phyloP scores from a whole-genome alignment of 1,139 yeast genomes.

The Yamadazyma buinensis region DNA sequence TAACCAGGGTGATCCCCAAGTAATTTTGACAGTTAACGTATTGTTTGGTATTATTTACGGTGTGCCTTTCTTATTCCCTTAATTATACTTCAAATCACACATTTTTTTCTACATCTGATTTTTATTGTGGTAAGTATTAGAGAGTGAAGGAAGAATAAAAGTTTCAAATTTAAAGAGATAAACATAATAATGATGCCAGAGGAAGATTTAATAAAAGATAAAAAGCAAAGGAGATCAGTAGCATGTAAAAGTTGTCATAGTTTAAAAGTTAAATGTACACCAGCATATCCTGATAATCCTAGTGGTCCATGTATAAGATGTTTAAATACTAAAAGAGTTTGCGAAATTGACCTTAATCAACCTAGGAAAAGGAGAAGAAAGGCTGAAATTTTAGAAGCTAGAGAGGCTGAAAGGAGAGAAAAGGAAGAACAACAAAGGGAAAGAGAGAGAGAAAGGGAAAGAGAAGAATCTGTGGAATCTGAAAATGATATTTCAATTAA shows the following conservation, averaged over 20 bases:
- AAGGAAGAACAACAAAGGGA: not conserved
- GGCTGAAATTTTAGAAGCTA: conserved; percentile 23
- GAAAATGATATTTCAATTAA: not conserved
- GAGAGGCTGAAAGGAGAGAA: conserved; percentile 10
- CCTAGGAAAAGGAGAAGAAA: conserved; percentile 51
- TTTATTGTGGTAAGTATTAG: no score
- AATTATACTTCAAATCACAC: no score
- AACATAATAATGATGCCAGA: no score
- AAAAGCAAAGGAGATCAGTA: conserved; percentile 26
- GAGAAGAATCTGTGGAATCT: not conserved
- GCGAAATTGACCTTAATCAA: conserved; percentile 66
- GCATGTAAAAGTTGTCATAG: conserved; percentile 84
- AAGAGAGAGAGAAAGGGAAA: not conserved
- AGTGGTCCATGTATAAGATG: conserved; percentile 75
- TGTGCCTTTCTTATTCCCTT: no score
- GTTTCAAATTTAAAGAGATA: no score
- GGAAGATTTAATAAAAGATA: conserved; percentile 1
- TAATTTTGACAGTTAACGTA: no score
- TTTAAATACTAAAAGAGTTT: conserved; percentile 54
- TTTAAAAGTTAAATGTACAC: conserved; percentile 78
- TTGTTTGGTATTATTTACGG: no score
- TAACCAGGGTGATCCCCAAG: no score
- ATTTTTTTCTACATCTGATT: no score
- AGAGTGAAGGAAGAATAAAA: no score
- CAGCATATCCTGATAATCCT: conserved; percentile 57